Conservation (phyloP, 2,329 filamentous ascomycete genomes). For the Colletotrichum navitas region DNA sequence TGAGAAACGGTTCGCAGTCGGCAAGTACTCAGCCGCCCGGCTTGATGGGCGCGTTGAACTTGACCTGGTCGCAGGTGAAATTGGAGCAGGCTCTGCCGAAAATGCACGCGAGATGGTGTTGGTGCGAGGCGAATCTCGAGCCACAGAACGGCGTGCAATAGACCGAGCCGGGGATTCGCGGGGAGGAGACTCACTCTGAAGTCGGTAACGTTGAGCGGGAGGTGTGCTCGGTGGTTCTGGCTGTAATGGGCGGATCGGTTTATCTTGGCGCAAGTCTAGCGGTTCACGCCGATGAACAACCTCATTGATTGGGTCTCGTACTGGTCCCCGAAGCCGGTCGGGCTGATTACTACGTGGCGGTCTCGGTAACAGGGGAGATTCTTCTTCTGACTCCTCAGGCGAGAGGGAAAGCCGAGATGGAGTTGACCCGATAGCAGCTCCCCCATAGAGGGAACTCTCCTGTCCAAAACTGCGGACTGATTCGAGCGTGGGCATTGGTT, state of each 20-base stretch:
- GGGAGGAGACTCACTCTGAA: slow-evolving; percentile 7
- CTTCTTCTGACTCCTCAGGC: slow-evolving; percentile 23
- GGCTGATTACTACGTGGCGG: slow-evolving; percentile 8
- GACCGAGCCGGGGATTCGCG: not conserved
- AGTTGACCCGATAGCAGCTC: slow-evolving; percentile 25
- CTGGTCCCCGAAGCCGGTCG: not conserved
- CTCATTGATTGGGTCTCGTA: slow-evolving; percentile 18
- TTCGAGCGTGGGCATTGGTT: slow-evolving; percentile 14
- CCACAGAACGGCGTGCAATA: not conserved
- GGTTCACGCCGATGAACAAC: slow-evolving; percentile 21
- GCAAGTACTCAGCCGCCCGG: not conserved
- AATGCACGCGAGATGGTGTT: not conserved
- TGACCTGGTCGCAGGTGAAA: not conserved
- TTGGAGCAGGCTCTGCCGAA: not conserved
- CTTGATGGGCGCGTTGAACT: slow-evolving; percentile 5
- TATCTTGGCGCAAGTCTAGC: not conserved
- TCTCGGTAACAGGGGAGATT: slow-evolving; percentile 7
- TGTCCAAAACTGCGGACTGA: slow-evolving; percentile 38
- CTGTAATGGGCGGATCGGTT: not conserved
- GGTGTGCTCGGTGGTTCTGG: slow-evolving; percentile 29
- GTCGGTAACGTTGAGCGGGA: not conserved
- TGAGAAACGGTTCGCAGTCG: too few species aligned
- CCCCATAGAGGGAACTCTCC: slow-evolving; percentile 39
- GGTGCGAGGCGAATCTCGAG: not conserved
- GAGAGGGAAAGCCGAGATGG: not conserved